phyloP scores from a whole-genome alignment of 306 rosid species.

The Delonix regia region DNA sequence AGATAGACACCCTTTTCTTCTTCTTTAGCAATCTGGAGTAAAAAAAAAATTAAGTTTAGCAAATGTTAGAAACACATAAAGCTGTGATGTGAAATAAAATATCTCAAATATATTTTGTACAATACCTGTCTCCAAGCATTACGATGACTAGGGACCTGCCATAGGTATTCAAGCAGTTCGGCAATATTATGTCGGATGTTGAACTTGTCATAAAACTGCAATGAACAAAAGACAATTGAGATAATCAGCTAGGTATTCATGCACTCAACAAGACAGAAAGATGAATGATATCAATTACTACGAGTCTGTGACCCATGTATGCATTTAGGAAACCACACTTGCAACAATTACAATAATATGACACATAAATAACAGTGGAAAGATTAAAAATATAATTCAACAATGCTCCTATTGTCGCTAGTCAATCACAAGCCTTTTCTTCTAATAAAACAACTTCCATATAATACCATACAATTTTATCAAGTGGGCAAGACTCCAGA shows the following conservation, averaged over 20 bases:
- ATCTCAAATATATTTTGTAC: background rate
- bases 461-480: background rate
- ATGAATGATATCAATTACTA: constrained; percentile 24
- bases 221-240: constrained; percentile 41
- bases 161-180: constrained; percentile 95
- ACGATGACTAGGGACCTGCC: constrained; percentile 99
- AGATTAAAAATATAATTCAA: constrained; percentile 29
- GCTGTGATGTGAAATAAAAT: constrained; percentile 1
- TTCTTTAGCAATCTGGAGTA: constrained; percentile 97
- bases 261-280: constrained; percentile 32
- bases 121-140: constrained; percentile 97
- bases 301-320: constrained; percentile 1
- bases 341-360: background rate
- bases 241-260: constrained; percentile 32
- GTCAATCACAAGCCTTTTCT: constrained; percentile 19
- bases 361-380: constrained; percentile 28
- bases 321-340: background rate
- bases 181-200: constrained; percentile 98
- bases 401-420: constrained; percentile 3
- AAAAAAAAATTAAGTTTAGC: constrained; percentile 32
- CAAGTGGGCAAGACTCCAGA: background rate
- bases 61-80: constrained; percentile 19
- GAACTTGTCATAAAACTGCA: constrained; percentile 97
- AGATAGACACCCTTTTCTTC: constrained; percentile 98
- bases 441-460: constrained; percentile 1